Base-by-base conservation (phyloP, 2,329 filamentous ascomycete species). In the Cercospora brassicicola region DNA sequence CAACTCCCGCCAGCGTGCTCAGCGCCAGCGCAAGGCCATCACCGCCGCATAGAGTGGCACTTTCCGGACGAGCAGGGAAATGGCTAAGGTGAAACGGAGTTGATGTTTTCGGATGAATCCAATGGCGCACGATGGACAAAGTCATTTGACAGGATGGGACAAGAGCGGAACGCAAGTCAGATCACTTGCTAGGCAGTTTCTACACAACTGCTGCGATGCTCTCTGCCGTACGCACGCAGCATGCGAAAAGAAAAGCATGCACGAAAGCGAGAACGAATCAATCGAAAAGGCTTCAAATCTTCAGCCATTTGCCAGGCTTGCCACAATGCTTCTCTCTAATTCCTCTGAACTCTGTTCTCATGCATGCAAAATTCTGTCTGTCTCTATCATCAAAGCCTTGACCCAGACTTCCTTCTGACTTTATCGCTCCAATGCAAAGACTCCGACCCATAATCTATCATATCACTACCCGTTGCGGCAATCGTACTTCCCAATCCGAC, bases 1-100 rank as follows among this genome's bases (percentile, higher is more conserved):
- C 81, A 91, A 84, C 88, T 92, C 91, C 80, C 92, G 94, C 88
- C 95, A 99, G 89, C 93, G 94, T 82, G 95, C 93, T 78, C 81
- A 83, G 78, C 84, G 86, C 79, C 80, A 84, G 80, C 86, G 87
- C 81, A 84, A 84, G 80, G 87, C 87, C 76, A 87, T 90, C 80
- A 87, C 86, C 75, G 67, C 73, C 62, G 73, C 72, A 67, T 77
- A 76, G 70, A 72, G 53, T 55, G 53, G 62, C 57, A 33, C 28
- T 15, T 61, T 61, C 59, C 13, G 39, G 59, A 18, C 36, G 36
- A 42, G 59, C 59, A 42, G 33, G 59, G 20, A 15, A 26, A 42
- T 48, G 33, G 36, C 36, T 26, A 36, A 4, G 30, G 33, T 60
- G 20, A 60, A 61, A 61, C 28, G 59, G 59, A 61, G 59, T 48